Evolutionary conservation across 1,284 basidiomycete species (phyloP).

Genomic region (Vanrija sp.): DNA sequence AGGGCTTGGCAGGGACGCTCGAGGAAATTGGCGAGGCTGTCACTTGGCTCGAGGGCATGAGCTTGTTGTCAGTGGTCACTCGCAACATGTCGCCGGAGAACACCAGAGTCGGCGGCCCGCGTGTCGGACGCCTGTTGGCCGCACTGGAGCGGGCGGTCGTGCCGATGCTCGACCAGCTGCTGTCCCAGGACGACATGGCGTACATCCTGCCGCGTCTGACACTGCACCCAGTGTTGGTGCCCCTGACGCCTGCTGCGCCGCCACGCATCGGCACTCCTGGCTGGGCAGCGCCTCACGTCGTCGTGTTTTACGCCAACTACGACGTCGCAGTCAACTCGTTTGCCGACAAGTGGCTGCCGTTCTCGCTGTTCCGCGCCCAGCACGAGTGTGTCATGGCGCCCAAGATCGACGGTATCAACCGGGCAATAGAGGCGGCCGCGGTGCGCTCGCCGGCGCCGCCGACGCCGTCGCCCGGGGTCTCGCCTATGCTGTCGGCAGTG

Average conservation of each 20-base stretch:
- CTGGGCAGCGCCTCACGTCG: conserved; percentile 45
- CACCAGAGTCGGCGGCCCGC: conserved; percentile 21
- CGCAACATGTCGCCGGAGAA: conserved; percentile 31
- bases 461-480: conserved; percentile 1
- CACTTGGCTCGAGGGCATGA: conserved; percentile 44
- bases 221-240: conserved; percentile 41
- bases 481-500: not conserved
- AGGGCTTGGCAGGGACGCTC: conserved; percentile 32
- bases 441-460: conserved; percentile 3
- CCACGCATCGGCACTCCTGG: conserved; percentile 12
- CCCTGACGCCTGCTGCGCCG: conserved; percentile 31
- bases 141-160: conserved; percentile 42
- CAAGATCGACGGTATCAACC: conserved; percentile 19
- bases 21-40: conserved; percentile 49
- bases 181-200: conserved; percentile 41
- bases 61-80: conserved; percentile 42
- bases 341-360: conserved; percentile 50
- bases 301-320: conserved; percentile 50
- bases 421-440: conserved; percentile 3
- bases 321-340: conserved; percentile 48
- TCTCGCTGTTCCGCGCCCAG: conserved; percentile 49
- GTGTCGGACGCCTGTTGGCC: conserved; percentile 28
- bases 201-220: conserved; percentile 43
- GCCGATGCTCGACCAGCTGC: conserved; percentile 45
- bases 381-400: conserved; percentile 48